Evolutionary conservation across 1,139 yeast species (phyloP).

Genomic region (Casaregolazyma lundiana): DNA sequence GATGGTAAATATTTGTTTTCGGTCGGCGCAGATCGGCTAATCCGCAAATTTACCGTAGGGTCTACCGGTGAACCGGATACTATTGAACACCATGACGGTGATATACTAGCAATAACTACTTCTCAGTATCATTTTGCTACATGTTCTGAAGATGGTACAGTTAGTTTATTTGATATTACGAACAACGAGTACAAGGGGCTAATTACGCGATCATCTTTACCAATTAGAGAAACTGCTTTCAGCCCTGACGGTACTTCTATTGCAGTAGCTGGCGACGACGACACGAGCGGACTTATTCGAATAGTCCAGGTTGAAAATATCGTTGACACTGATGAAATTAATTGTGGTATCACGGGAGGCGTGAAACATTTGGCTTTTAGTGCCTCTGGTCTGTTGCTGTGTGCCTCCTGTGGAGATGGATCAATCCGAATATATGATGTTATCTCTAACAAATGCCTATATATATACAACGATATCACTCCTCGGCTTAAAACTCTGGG

Average conservation of each 20-base stretch:
- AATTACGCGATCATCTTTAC: slow-evolving; percentile 44
- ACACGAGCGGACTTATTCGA: slow-evolving; percentile 40
- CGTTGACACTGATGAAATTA: slow-evolving; percentile 29
- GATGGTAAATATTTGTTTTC: slow-evolving; percentile 35
- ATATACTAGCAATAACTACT: slow-evolving; percentile 21
- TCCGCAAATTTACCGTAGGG: slow-evolving; percentile 34
- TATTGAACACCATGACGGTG: slow-evolving; percentile 31
- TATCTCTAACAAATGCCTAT: slow-evolving; percentile 39
- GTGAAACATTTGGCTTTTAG: slow-evolving; percentile 60
- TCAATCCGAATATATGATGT: slow-evolving; percentile 60
- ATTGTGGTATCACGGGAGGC: slow-evolving; percentile 41
- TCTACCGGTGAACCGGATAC: slow-evolving; percentile 27
- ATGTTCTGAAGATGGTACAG: slow-evolving; percentile 37
- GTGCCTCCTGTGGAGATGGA: slow-evolving; percentile 67
- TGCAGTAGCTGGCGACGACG: slow-evolving; percentile 75
- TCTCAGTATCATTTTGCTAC: slow-evolving; percentile 31
- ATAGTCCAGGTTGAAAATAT: slow-evolving; percentile 49
- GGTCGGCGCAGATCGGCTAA: slow-evolving; percentile 34
- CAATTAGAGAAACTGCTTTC: slow-evolving; percentile 61
- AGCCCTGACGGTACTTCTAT: slow-evolving; percentile 68
- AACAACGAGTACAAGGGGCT: slow-evolving; percentile 26
- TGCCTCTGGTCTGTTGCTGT: slow-evolving; percentile 52
- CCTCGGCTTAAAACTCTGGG: slow-evolving; percentile 34
- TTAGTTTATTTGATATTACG: slow-evolving; percentile 29
- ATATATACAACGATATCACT: slow-evolving; percentile 27